Conservation (phyloP, 2,329 filamentous ascomycete genomes). For the Lasiodiplodia gonubiensis region DNA sequence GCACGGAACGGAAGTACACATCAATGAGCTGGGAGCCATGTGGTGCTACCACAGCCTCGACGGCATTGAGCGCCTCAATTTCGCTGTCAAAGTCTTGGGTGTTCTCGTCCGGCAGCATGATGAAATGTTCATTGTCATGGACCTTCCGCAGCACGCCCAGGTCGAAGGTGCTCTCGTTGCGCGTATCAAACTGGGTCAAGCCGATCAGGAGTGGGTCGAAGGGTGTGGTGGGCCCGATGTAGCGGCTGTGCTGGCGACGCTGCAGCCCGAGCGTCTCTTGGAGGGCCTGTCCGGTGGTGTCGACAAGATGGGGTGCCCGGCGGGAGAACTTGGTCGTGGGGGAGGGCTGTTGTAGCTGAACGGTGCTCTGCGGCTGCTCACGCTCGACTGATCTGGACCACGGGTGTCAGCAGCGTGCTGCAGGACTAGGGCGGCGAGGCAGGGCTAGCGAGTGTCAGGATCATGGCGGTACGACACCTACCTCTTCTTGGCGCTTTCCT, state of each 20-base stretch:
- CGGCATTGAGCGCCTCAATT: slow-evolving; percentile 69
- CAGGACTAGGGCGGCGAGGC: background rate
- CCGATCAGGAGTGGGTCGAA: slow-evolving; percentile 85
- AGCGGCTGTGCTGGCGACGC: slow-evolving; percentile 78
- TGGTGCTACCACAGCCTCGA: slow-evolving; percentile 77
- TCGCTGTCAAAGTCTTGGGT: slow-evolving; percentile 76
- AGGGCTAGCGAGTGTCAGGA: background rate
- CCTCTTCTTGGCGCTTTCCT: slow-evolving; percentile 71
- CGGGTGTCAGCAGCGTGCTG: slow-evolving; percentile 21
- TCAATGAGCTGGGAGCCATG: slow-evolving; percentile 79
- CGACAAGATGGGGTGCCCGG: slow-evolving; percentile 35
- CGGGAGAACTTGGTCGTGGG: slow-evolving; percentile 31
- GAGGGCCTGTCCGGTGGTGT: slow-evolving; percentile 44
- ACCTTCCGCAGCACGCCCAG: slow-evolving; percentile 71
- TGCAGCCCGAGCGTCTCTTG: slow-evolving; percentile 71
- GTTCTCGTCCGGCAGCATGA: slow-evolving; percentile 76
- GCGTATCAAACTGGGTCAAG: slow-evolving; percentile 77
- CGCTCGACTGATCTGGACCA: slow-evolving; percentile 44
- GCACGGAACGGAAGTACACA: slow-evolving; percentile 80
- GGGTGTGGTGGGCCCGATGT: slow-evolving; percentile 82
- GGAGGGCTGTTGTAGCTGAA: slow-evolving; percentile 36
- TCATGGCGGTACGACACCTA: slow-evolving; percentile 50
- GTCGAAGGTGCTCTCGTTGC: slow-evolving; percentile 78
- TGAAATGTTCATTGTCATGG: slow-evolving; percentile 77
- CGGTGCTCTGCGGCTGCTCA: slow-evolving; percentile 34